phyloP scores from a whole-genome alignment of 1,284 basidiomycete species.

The Cutaneotrichosporon sp. region DNA sequence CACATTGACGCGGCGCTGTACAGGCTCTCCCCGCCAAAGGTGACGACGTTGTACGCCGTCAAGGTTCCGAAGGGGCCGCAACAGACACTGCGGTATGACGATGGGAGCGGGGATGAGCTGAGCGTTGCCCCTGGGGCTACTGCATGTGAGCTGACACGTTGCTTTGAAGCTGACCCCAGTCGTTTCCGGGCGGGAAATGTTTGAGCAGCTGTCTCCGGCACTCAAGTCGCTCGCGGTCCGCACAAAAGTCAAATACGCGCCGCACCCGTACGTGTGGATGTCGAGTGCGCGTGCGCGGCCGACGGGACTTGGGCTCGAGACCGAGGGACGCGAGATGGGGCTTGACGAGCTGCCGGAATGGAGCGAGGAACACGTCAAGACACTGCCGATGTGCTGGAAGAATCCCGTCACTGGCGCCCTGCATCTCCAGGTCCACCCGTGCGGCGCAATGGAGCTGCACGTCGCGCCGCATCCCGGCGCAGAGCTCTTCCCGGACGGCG shows the following conservation, averaged over 20 bases:
- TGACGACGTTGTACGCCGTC: conserved; percentile 81
- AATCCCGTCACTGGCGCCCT: conserved; percentile 69
- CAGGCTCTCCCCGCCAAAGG: conserved; percentile 75
- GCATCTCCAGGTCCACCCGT: conserved; percentile 73
- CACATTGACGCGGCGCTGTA: conserved; percentile 93
- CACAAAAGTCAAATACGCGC: conserved; percentile 62
- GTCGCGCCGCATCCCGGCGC: conserved; percentile 59
- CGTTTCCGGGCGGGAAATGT: conserved; percentile 71
- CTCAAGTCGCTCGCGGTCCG: conserved; percentile 80
- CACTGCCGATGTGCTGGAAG: conserved; percentile 71
- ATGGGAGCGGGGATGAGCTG: conserved; percentile 77
- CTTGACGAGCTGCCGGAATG: conserved; percentile 64
- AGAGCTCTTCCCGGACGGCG: conserved; percentile 66
- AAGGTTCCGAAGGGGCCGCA: conserved; percentile 62
- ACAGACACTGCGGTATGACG: conserved; percentile 77
- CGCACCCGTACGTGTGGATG: conserved; percentile 84
- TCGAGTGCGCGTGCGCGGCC: conserved; percentile 62
- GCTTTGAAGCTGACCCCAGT: conserved; percentile 28
- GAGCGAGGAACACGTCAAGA: conserved; percentile 66
- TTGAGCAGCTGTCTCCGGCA: conserved; percentile 67
- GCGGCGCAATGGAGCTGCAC: conserved; percentile 56
- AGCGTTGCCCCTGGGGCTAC: conserved; percentile 80
- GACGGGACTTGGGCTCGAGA: conserved; percentile 72
- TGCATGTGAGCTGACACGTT: conserved; percentile 60
- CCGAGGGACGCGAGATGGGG: conserved; percentile 64